Base-by-base conservation (phyloP, 257 asterid species). In the Solanum tarijense region DNA sequence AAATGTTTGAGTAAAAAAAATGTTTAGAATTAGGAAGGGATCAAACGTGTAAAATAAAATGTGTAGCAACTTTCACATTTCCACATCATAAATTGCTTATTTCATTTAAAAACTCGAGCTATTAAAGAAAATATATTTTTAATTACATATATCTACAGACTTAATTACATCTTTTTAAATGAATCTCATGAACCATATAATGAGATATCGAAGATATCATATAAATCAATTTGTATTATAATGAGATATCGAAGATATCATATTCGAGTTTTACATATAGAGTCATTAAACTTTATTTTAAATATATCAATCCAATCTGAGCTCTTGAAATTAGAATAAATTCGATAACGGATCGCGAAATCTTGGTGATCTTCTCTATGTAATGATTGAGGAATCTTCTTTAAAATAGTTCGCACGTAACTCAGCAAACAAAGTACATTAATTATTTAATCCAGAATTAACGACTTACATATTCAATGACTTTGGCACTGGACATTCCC, bases 311-410 rank as follows among this genome's bases (percentile, higher is more conserved):
- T 52, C 9, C 23, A 16, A 14, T 52, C 2, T 23, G 9, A 52
- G 60, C 60, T 14, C 60, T 16, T 52, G 23, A 0, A 52, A 16
- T 52, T 52, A 5, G 9, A 14, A 14, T 52, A 52, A 46, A 52
- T 2, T 52, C 0, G 4, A 16, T 7, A 52, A 0, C 3, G 0
- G 3, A 16, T 16, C 1, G 4, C 60, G 1, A 52, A 52, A 52
- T 52, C 60, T 52, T 14, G 60, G 9, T 14, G 3, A 52, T 16
- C 60, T 52, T 52, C 23, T 52, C 23, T 52, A 52, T 48, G 9
- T 48, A 48, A 14, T 48, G 23, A 48, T 14, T 48, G 0, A 2
- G 8, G 21, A 48, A 3, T 14, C 9, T 20, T 52, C 60, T 52
- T 52, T 52, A 52, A 16, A 52, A 14, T 52, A 1, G 21, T 14